phyloP scores from a whole-genome alignment of 2,329 filamentous ascomycete species.

The Colletotrichum orchidophilum region DNA sequence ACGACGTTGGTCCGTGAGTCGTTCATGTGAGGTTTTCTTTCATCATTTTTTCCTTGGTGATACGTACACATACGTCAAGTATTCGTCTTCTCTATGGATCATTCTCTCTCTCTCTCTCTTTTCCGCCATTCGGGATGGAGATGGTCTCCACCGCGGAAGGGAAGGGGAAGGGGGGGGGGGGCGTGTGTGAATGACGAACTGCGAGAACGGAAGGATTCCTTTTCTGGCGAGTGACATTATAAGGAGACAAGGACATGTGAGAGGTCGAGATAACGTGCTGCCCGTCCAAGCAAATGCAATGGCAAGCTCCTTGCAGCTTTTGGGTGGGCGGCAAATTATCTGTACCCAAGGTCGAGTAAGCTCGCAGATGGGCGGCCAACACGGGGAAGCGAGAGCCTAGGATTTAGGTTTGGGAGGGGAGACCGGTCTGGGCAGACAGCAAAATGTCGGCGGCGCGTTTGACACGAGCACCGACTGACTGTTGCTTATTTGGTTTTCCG shows the following conservation, averaged over 20 bases:
- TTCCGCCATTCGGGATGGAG: neutral
- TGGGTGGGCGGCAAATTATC: neutral
- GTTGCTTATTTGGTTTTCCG: neutral
- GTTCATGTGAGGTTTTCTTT: conserved; percentile 1
- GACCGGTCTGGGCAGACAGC: neutral
- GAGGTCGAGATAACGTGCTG: neutral
- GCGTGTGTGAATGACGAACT: neutral
- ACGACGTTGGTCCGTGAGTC: conserved; percentile 5
- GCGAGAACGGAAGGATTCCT: neutral
- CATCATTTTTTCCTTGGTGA: neutral
- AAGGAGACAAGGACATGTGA: neutral
- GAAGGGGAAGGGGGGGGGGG: neutral
- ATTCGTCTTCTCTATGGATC: neutral
- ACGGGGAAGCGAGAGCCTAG: neutral
- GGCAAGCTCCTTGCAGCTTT: neutral
- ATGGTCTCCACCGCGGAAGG: neutral
- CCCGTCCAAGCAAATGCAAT: neutral
- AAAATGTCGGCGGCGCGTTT: conserved; percentile 15
- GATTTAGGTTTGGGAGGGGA: no score
- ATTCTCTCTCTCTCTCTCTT: neutral
- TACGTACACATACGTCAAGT: neutral
- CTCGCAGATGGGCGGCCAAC: neutral
- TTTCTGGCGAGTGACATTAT: neutral
- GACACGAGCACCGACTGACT: conserved; percentile 4
- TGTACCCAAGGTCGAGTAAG: neutral